Evolutionary conservation across 2,329 filamentous ascomycete genomes (phyloP), one percentile per base, ranked within the genome.

Genomic region (Stemphylium lycopersici): DNA sequence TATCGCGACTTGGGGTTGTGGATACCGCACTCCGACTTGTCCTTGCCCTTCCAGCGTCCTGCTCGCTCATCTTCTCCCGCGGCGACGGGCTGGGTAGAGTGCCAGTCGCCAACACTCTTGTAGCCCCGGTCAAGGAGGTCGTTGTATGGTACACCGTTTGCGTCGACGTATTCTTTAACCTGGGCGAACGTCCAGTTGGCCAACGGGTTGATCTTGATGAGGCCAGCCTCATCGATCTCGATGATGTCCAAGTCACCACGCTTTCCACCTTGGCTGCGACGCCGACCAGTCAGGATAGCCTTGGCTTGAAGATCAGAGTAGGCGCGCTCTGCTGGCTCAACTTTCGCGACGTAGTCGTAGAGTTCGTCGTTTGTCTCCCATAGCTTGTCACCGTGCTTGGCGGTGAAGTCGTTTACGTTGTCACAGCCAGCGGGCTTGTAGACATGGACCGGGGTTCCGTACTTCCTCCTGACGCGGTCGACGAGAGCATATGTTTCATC

Each of bases 51-150:
- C 95, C 95, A 99, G 65, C 95, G 88, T 54, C 95, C 95, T 7
- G 95, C 90, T 46, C 95, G 89, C 85, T 99, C 95, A 70, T 98
- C 95, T 79, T 99, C 95, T 62, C 90, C 90, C 55, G 93, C 91
- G 60, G 83, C 87, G 57, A 98, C 92, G 11, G 95, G 93, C 61
- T 81, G 89, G 3, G 95, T 99, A 45, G 92, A 96, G 83, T 99
- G 95, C 91, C 93, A 98, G 82, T 99, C 95, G 58, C 95, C 95
- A 59, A 99, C 84, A 62, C 91, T 96, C 84, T 98, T 97, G 84
- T 99, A 99, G n/a, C 95, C 95, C 55, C 82, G 84, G 78, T 97
- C 91, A 41, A 99, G 84, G 26, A 99, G 85, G 58, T 84, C 87
- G 75, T 99, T 99, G 83, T 96, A 98, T 0, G 95, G 95, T 3